Conservation (phyloP, 257 asterid species). For the Schizonepeta tenuifolia region DNA sequence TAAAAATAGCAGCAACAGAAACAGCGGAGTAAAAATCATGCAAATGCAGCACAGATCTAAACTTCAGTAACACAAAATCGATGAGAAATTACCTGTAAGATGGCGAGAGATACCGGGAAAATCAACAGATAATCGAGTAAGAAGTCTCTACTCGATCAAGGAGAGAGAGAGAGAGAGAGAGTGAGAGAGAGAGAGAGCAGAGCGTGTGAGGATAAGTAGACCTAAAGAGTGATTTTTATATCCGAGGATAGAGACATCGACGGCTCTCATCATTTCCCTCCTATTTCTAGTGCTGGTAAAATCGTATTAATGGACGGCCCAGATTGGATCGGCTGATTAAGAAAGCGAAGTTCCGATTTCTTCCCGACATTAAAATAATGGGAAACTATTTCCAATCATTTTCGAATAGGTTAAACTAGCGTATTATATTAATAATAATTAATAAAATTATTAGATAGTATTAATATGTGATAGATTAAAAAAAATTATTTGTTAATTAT, state of each 20-base stretch:
- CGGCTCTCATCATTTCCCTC: constrained; percentile 58
- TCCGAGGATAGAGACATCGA: constrained; percentile 31
- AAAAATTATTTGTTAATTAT: no score
- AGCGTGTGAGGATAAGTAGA: constrained; percentile 28
- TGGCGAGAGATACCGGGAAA: constrained; percentile 16
- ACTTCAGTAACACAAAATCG: not conserved
- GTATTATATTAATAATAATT: no score
- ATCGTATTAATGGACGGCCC: constrained; percentile 23
- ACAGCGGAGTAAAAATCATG: not conserved
- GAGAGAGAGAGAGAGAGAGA: not conserved
- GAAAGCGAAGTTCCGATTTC: constrained; percentile 28
- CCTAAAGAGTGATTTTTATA: constrained; percentile 42
- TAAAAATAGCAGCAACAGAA: not conserved
- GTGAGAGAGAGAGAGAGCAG: constrained; percentile 1
- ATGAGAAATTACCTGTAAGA: constrained; percentile 30
- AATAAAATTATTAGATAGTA: no score
- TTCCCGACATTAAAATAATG: not conserved
- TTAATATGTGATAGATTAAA: no score
- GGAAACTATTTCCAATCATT: not conserved
- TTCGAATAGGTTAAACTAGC: no score
- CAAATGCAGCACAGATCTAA: constrained; percentile 27
- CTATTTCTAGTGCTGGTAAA: constrained; percentile 22
- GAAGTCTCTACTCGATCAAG: constrained; percentile 37
- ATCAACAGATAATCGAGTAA: constrained; percentile 32
- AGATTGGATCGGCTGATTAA: constrained; percentile 30